phyloP scores from a whole-genome alignment of 1,284 basidiomycete genomes.

The Ustilago bromivora region DNA sequence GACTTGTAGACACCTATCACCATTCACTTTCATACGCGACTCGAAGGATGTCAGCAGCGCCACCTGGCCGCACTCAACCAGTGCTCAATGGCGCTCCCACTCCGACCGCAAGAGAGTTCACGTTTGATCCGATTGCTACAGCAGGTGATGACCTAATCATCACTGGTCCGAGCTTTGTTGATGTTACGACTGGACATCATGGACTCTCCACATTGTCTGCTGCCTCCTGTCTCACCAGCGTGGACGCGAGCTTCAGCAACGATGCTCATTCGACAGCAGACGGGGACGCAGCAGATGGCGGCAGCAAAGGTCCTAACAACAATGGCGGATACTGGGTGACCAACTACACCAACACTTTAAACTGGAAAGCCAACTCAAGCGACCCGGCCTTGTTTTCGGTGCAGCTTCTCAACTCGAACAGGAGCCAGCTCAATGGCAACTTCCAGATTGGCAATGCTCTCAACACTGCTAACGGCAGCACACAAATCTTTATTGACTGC shows the following conservation, averaged over 20 bases:
- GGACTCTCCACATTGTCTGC: constrained; percentile 17
- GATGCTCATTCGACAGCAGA: constrained; percentile 2
- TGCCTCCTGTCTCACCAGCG: constrained; percentile 12
- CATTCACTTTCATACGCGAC: not conserved
- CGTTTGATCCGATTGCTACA: constrained; percentile 61
- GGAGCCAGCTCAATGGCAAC: constrained; percentile 53
- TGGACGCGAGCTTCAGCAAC: constrained; percentile 15
- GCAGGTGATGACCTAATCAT: constrained; percentile 62
- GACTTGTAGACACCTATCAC: too few relatives aligned
- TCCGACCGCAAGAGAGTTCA: constrained; percentile 36
- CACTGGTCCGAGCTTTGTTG: constrained; percentile 44
- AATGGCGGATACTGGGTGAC: constrained; percentile 58
- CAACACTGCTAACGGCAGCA: constrained; percentile 39
- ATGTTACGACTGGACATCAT: constrained; percentile 17
- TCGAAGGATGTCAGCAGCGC: constrained; percentile 11
- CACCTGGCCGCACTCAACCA: constrained; percentile 13
- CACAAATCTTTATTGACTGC: constrained; percentile 52
- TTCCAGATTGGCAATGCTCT: constrained; percentile 59
- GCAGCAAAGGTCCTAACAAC: constrained; percentile 38
- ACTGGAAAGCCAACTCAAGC: constrained; percentile 57
- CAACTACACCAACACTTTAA: constrained; percentile 55
- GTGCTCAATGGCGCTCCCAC: constrained; percentile 30
- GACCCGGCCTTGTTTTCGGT: constrained; percentile 50
- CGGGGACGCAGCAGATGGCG: not conserved
- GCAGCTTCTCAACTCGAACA: constrained; percentile 54